A percentile compares a stretch with the other conserved stretches of the same genome.
phyloP scores from a whole-genome alignment of 345 rosid genomes.

The Cardamine occulta region DNA sequence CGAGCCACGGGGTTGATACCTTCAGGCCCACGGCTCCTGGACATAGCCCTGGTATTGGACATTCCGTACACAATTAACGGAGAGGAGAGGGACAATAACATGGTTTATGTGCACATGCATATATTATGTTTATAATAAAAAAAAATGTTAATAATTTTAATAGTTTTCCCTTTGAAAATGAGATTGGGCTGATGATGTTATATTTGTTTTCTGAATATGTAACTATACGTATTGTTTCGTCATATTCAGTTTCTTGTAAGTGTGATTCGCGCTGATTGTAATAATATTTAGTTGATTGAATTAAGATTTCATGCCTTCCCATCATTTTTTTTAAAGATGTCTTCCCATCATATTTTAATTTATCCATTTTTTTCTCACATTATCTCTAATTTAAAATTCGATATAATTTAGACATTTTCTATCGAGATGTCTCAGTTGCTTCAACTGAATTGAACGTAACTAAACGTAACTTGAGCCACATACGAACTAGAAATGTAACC shows the following conservation, averaged over 20 bases:
- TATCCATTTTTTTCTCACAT: background rate
- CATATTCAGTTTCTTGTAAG: conserved; percentile 32
- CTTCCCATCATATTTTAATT: background rate
- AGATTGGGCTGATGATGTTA: background rate
- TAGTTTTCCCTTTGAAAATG: conserved; percentile 5
- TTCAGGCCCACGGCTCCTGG: conserved; percentile 58
- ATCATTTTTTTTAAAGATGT: background rate
- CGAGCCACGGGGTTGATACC: conserved; percentile 37
- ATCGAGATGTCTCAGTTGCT: background rate
- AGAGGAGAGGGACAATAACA: background rate
- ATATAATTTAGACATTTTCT: background rate
- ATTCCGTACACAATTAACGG: conserved; percentile 39
- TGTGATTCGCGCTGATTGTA: conserved; percentile 4
- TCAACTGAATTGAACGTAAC: no score
- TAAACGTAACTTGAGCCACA: no score
- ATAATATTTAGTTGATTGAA: conserved; percentile 6
- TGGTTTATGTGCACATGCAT: no score
- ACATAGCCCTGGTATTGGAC: conserved; percentile 66
- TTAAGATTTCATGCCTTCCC: background rate
- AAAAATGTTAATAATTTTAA: background rate
- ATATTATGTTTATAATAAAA: background rate
- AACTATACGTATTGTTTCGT: background rate
- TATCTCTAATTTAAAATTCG: background rate
- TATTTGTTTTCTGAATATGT: conserved; percentile 23
- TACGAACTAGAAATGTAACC: no score